Evolutionary conservation across 2,329 filamentous ascomycete genomes (phyloP).

Genomic region (Colletotrichum sp.): DNA sequence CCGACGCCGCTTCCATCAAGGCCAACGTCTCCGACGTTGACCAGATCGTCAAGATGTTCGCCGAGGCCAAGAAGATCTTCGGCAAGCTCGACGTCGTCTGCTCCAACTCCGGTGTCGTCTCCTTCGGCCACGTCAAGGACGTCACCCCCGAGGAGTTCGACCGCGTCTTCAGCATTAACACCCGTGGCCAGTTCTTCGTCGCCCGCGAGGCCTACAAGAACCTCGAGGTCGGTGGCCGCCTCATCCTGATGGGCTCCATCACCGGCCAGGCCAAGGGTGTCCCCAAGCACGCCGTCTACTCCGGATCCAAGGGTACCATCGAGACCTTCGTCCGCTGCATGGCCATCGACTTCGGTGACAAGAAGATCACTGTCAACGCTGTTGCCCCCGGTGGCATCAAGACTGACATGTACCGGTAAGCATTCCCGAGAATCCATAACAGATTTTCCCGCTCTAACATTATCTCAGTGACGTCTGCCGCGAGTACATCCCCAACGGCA

Average conservation of each 20-base stretch:
- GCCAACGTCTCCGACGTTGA: slow-evolving; percentile 71
- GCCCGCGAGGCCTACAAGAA: slow-evolving; percentile 74
- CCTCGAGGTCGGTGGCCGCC: slow-evolving; percentile 69
- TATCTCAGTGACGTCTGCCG: slow-evolving; percentile 55
- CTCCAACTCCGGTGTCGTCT: slow-evolving; percentile 73
- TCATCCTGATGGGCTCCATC: slow-evolving; percentile 78
- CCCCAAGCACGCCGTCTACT: slow-evolving; percentile 75
- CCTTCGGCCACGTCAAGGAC: slow-evolving; percentile 71
- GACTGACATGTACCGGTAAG: slow-evolving; percentile 36
- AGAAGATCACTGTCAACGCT: slow-evolving; percentile 71
- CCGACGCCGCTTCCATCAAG: slow-evolving; percentile 67
- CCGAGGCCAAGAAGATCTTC: slow-evolving; percentile 65
- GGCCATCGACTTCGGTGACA: slow-evolving; percentile 71
- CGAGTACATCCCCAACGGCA: slow-evolving; percentile 66
- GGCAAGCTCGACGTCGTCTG: slow-evolving; percentile 73
- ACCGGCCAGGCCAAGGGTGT: slow-evolving; percentile 71
- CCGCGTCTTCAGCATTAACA: slow-evolving; percentile 72
- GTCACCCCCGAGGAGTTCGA: slow-evolving; percentile 75
- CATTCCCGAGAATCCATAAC: not conserved
- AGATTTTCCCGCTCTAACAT: not conserved
- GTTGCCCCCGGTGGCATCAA: slow-evolving; percentile 72
- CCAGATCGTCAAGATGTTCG: slow-evolving; percentile 68
- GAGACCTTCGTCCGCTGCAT: slow-evolving; percentile 80
- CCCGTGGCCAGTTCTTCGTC: slow-evolving; percentile 75
- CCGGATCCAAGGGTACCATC: slow-evolving; percentile 76